Evolutionary conservation across 1,284 basidiomycete species (phyloP).

Genomic region (Trichosporon faecale): DNA sequence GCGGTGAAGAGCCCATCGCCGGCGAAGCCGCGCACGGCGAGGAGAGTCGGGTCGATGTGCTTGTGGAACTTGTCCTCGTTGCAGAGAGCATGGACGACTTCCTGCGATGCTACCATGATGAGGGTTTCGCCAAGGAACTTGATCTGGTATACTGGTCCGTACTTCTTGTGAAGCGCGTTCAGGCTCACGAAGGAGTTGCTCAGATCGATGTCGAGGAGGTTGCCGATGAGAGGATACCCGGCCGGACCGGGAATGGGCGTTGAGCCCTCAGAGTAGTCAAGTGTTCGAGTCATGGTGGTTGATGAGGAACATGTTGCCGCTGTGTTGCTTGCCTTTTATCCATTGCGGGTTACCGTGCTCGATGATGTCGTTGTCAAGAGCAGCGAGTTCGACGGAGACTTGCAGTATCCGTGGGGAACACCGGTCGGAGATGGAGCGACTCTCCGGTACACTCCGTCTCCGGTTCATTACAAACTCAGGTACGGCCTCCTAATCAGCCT

Average conservation of each 20-base stretch:
- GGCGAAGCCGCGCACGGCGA: constrained; percentile 52
- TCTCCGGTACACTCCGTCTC: not conserved
- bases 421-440: not conserved
- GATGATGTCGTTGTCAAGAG: not conserved
- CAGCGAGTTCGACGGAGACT: not conserved
- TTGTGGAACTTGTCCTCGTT: constrained; percentile 57
- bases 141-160: constrained; percentile 47
- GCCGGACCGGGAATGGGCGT: not conserved
- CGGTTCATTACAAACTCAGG: not conserved
- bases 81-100: constrained; percentile 54
- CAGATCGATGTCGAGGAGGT: constrained; percentile 36
- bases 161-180: not conserved
- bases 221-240: constrained; percentile 39
- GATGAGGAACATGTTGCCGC: not conserved
- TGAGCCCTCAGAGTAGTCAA: not conserved
- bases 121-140: constrained; percentile 25
- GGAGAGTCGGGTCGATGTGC: constrained; percentile 47
- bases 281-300: not conserved
- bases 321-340: not conserved
- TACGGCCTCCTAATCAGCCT: not conserved
- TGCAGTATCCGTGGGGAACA: not conserved
- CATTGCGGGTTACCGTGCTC: not conserved
- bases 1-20: constrained; percentile 54
- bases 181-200: constrained; percentile 27
- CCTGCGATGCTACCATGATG: constrained; percentile 49